A percentile compares a stretch with the other conserved stretches of the same genome.
These are phyloP conservation scores for Trematosphaeria pertusa DNA, from an alignment of 2,329 filamentous ascomycete species.

Conservation along the genomic window DNA sequence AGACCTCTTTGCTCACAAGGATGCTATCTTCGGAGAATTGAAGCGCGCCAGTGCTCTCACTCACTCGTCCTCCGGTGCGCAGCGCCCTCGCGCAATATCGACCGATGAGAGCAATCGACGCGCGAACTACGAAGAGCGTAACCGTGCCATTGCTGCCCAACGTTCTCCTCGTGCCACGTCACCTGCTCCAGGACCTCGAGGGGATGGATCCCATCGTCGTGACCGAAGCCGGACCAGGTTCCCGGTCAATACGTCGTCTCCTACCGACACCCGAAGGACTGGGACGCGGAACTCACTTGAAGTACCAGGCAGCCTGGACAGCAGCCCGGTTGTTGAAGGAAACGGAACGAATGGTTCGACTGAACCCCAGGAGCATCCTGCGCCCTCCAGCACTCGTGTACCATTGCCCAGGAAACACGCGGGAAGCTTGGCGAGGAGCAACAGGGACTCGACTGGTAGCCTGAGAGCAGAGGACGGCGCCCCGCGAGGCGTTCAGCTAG, in stretches of 20 bases:
- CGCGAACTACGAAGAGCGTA: constrained; percentile 91
- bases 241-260: constrained; percentile 70
- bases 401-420: constrained; percentile 44
- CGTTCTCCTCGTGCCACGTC: constrained; percentile 73
- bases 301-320: constrained; percentile 70
- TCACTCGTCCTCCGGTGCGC: constrained; percentile 62
- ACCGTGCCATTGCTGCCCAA: constrained; percentile 74
- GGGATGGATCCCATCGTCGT: constrained; percentile 62
- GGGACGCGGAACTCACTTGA: constrained; percentile 73
- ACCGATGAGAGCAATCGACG: constrained; percentile 96
- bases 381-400: constrained; percentile 43
- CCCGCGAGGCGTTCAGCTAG: constrained; percentile 68
- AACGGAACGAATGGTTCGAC: constrained; percentile 46
- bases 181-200: constrained; percentile 67
- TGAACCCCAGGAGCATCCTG: constrained; percentile 37
- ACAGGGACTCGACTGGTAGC: constrained; percentile 49
- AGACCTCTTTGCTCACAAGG: constrained; percentile 92
- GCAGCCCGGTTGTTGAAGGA: constrained; percentile 45
- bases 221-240: constrained; percentile 86
- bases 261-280: constrained; percentile 58
- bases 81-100: constrained; percentile 83
- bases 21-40: constrained; percentile 91
- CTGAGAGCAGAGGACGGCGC: constrained; percentile 46
- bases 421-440: constrained; percentile 42
- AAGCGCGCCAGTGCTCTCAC: constrained; percentile 83